phyloP scores from a whole-genome alignment of 306 rosid genomes.

The Trifolium pratense region DNA sequence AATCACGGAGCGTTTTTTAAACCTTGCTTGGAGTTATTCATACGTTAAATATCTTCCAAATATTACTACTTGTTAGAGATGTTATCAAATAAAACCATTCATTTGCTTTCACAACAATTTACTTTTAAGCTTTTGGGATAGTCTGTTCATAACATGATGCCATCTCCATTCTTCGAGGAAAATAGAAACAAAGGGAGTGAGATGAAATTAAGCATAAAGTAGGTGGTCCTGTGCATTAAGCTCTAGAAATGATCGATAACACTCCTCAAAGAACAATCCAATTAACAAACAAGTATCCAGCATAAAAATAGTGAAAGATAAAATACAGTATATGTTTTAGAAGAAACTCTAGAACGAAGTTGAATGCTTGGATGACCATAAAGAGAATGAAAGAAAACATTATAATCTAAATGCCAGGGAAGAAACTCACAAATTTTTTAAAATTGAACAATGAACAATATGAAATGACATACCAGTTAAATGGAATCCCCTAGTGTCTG shows the following conservation, averaged over 20 bases:
- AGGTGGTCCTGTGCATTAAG: background rate
- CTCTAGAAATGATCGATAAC: background rate
- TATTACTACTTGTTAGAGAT: too few relatives aligned
- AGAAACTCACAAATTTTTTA: background rate
- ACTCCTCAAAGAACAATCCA: conserved; percentile 7
- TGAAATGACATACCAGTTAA: conserved; percentile 55
- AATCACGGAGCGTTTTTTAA: background rate
- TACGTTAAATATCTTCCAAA: background rate
- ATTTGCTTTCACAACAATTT: too few relatives aligned
- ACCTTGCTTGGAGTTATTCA: background rate
- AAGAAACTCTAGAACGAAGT: conserved; percentile 2
- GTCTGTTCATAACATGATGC: too few relatives aligned
- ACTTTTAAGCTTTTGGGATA: too few relatives aligned
- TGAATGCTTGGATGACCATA: conserved; percentile 26
- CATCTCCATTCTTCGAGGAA: background rate
- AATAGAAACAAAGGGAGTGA: background rate
- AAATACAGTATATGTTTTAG: background rate
- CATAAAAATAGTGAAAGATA: conserved; percentile 6
- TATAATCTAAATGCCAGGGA: background rate
- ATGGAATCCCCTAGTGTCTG: conserved; percentile 58
- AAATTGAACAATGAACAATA: conserved; percentile 17
- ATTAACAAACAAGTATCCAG: conserved; percentile 4
- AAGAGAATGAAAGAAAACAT: background rate
- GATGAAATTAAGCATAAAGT: background rate
- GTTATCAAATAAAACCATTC: too few relatives aligned